A percentile compares a stretch with the other conserved stretches of the same genome.
Conservation (phyloP, 106 monocot genomes). For the Dioscorea dumetorum region DNA sequence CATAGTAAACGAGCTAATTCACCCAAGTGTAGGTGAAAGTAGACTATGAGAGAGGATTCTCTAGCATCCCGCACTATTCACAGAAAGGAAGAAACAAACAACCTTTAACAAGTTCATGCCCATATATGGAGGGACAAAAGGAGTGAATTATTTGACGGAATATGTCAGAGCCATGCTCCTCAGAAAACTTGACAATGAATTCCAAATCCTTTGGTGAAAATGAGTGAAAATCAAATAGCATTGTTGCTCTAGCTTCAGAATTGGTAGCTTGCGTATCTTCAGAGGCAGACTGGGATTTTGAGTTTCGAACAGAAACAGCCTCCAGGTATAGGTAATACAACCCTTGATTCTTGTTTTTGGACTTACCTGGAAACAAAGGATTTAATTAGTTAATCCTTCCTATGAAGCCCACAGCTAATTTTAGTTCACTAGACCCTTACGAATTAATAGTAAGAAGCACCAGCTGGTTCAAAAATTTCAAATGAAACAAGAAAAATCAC, state of each 20-base stretch:
- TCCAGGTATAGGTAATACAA: slow-evolving; percentile 93
- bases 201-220: slow-evolving; percentile 88
- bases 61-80: not conserved
- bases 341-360: slow-evolving; percentile 80
- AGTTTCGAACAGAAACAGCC: slow-evolving; percentile 85
- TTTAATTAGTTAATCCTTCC: too few relatives aligned
- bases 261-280: slow-evolving; percentile 27
- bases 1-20: not conserved
- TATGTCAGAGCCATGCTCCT: slow-evolving; percentile 79
- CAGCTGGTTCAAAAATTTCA: too few relatives aligned
- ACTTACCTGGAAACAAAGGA: slow-evolving; percentile 60
- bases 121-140: slow-evolving; percentile 96
- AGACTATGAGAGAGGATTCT: too few relatives aligned
- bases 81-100: not conserved
- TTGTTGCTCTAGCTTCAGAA: slow-evolving; percentile 28
- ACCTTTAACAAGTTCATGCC: slow-evolving; percentile 99
- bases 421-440: too few relatives aligned
- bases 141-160: slow-evolving; percentile 96
- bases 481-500: too few relatives aligned
- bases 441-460: too few relatives aligned
- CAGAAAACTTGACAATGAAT: slow-evolving; percentile 82
- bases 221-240: slow-evolving; percentile 50
- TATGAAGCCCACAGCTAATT: too few relatives aligned
- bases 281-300: slow-evolving; percentile 64
- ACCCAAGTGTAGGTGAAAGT: not conserved